Evolutionary conservation across 768 basidiomycete species (phyloP).

Genomic region (Cytidiella melzeri): DNA sequence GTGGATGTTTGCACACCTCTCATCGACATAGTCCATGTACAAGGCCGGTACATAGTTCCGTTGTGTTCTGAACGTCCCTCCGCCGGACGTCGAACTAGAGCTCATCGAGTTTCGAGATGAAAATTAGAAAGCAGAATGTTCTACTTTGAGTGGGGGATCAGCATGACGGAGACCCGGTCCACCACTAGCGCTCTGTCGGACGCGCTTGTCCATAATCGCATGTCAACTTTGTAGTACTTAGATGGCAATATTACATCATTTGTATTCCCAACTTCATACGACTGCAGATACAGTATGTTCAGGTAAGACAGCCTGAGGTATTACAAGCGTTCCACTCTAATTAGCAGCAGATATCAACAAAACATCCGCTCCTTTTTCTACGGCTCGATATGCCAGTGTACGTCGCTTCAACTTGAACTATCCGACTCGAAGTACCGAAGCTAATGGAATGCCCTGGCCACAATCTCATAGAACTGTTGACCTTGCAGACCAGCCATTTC

Average conservation of each 20-base stretch:
- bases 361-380: no score
- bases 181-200: no score
- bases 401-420: neutral
- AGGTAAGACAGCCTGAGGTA: neutral
- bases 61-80: neutral
- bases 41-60: slow-evolving; percentile 24
- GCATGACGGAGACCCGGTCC: no score
- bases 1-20: slow-evolving; percentile 40
- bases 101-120: no score
- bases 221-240: neutral
- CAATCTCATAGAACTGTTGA: slow-evolving; percentile 44
- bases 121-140: no score
- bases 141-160: no score
- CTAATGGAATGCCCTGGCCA: slow-evolving; percentile 35
- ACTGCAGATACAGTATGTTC: neutral
- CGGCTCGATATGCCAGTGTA: neutral
- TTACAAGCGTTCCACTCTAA: neutral
- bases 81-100: no score
- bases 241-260: neutral
- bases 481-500: slow-evolving; percentile 56
- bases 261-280: neutral
- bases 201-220: no score
- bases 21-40: slow-evolving; percentile 58
- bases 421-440: neutral
- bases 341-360: no score